Percentiles rank a stretch among this genome's conserved stretches.
phyloP scores from a whole-genome alignment of 208 protist genomes.

The Wallacemonas collosoma region DNA sequence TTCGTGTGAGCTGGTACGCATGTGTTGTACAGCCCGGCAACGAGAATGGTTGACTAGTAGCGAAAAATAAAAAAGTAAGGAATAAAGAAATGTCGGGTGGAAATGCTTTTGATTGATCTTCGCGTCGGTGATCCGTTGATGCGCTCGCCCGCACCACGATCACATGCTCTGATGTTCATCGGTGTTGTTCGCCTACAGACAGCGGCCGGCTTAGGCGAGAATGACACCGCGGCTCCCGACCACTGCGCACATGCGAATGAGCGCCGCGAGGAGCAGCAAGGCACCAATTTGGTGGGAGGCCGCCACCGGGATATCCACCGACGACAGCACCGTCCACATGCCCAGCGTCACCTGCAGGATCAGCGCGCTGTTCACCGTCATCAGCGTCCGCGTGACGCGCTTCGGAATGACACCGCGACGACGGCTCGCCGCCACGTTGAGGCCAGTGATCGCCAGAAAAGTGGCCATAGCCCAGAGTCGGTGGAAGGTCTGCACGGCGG shows the following conservation, averaged over 20 bases:
- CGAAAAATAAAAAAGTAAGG: background rate
- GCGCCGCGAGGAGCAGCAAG: conserved; percentile 73
- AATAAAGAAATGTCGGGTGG: background rate
- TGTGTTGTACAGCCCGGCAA: no score
- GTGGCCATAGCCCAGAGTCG: conserved; percentile 67
- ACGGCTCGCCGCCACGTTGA: conserved; percentile 55
- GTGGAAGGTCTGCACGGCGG: conserved; percentile 78
- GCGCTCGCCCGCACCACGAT: background rate
- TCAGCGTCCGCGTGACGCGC: conserved; percentile 48
- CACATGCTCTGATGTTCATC: background rate
- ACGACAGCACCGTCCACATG: conserved; percentile 92
- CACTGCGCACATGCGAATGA: conserved; percentile 78
- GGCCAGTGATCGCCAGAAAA: conserved; percentile 42
- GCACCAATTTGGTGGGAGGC: conserved; percentile 87
- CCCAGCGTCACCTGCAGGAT: conserved; percentile 88
- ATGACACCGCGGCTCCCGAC: conserved; percentile 62
- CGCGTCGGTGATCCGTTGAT: background rate
- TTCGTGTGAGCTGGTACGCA: no score
- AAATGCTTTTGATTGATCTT: conserved; percentile 3
- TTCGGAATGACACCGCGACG: conserved; percentile 41
- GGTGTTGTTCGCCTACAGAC: background rate
- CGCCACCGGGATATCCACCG: conserved; percentile 90
- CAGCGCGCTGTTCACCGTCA: conserved; percentile 61
- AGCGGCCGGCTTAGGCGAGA: conserved; percentile 28
- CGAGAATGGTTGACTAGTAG: no score